phyloP scores from a whole-genome alignment of 768 basidiomycete species.

The Glaciozyma martinii region DNA sequence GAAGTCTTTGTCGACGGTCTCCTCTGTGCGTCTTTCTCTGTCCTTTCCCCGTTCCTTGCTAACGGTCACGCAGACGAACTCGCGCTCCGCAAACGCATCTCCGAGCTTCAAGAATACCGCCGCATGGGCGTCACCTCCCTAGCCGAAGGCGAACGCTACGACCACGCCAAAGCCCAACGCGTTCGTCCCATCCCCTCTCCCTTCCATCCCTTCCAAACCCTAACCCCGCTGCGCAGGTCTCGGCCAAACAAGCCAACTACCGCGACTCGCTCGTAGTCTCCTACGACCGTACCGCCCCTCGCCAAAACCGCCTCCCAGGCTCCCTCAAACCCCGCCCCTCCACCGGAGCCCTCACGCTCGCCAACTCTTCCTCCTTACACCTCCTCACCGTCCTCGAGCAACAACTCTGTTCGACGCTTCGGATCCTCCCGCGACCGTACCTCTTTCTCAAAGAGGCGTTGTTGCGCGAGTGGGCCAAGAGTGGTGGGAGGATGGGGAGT shows the following conservation, averaged over 20 bases:
- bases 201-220: neutral
- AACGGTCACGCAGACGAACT: constrained; percentile 59
- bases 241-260: constrained; percentile 1
- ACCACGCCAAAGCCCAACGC: constrained; percentile 60
- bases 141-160: constrained; percentile 87
- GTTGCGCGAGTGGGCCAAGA: constrained; percentile 81
- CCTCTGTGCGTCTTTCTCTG: constrained; percentile 55
- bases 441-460: constrained; percentile 91
- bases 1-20: constrained; percentile 81
- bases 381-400: constrained; percentile 83
- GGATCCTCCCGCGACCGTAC: constrained; percentile 90
- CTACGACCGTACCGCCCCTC: neutral
- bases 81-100: constrained; percentile 73
- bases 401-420: constrained; percentile 72
- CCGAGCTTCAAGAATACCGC: constrained; percentile 83
- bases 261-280: constrained; percentile 1
- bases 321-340: neutral
- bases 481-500: constrained; percentile 74
- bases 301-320: neutral
- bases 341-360: constrained; percentile 65
- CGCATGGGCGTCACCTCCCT: constrained; percentile 70
- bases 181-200: constrained; percentile 48
- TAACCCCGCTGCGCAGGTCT: neutral
- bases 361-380: constrained; percentile 80
- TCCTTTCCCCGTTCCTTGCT: neutral